Conservation (phyloP, 2,329 filamentous ascomycete genomes). For the Stachybotrys elegans region DNA sequence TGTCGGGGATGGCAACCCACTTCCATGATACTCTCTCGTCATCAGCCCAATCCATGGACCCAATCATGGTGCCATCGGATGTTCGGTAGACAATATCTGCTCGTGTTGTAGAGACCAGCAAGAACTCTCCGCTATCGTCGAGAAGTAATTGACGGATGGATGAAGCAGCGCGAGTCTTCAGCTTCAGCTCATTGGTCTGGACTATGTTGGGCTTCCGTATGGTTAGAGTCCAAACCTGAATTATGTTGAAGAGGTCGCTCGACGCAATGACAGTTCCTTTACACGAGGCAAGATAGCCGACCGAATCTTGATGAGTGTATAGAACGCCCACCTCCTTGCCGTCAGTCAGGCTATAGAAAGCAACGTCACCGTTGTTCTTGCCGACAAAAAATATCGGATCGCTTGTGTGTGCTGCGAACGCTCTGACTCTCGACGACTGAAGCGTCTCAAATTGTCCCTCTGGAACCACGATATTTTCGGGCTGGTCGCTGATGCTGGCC, state of each 20-base stretch:
- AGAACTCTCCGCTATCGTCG: slow-evolving; percentile 5
- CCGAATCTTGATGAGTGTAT: not conserved
- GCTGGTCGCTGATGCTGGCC: slow-evolving; percentile 11
- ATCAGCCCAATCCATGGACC: slow-evolving; percentile 6
- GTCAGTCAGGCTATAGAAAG: slow-evolving; percentile 2
- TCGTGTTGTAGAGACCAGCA: slow-evolving; percentile 6
- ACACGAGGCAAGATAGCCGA: not conserved
- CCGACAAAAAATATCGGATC: slow-evolving; percentile 11
- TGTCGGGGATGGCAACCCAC: not conserved
- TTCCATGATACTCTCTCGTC: not conserved
- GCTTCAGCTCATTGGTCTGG: not conserved
- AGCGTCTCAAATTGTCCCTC: slow-evolving; percentile 10
- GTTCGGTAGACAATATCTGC: not conserved
- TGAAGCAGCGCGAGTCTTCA: not conserved
- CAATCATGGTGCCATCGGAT: slow-evolving; percentile 6
- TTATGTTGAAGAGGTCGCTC: not conserved
- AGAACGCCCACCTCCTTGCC: not conserved
- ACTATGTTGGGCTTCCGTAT: not conserved
- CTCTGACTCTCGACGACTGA: slow-evolving; percentile 10
- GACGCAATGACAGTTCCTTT: not conserved
- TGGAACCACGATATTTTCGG: slow-evolving; percentile 1
- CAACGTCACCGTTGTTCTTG: slow-evolving; percentile 10
- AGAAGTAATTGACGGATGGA: slow-evolving; percentile 8
- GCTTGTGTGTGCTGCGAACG: slow-evolving; percentile 9
- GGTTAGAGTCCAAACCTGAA: not conserved